These are phyloP conservation scores for Phytophthora syringae DNA, from an alignment of 352 stramenopile species.

Conservation along the genomic window DNA sequence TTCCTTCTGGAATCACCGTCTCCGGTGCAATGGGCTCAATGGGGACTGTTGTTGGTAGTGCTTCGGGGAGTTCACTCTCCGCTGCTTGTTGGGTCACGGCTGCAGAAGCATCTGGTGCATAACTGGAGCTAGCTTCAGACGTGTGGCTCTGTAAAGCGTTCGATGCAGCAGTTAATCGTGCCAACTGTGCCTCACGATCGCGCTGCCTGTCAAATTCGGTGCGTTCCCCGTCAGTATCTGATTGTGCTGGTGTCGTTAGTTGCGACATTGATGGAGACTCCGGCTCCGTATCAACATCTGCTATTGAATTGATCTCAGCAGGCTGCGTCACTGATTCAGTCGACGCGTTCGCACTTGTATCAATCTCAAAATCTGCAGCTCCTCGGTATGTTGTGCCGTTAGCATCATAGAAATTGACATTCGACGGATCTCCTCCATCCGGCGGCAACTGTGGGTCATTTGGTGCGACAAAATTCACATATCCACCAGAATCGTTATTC, in stretches of 20 bases:
- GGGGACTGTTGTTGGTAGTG: neutral
- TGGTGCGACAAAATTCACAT: conserved; percentile 56
- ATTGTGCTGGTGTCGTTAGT: conserved; percentile 69
- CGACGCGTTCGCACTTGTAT: conserved; percentile 21
- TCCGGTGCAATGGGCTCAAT: neutral
- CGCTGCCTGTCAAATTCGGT: conserved; percentile 24
- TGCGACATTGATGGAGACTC: conserved; percentile 70
- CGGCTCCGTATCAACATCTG: conserved; percentile 68
- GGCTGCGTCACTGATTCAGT: neutral
- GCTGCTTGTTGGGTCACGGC: conserved; percentile 16
- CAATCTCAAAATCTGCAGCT: conserved; percentile 57
- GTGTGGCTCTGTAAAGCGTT: conserved; percentile 33
- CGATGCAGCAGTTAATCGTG: conserved; percentile 37
- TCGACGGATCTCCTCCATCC: conserved; percentile 38
- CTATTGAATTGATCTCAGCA: conserved; percentile 23
- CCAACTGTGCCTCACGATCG: conserved; percentile 41
- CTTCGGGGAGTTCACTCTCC: conserved; percentile 37
- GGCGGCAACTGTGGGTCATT: conserved; percentile 59
- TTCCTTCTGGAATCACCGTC: conserved; percentile 13
- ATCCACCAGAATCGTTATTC: conserved; percentile 30
- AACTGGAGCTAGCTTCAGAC: conserved; percentile 11
- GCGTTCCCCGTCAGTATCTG: conserved; percentile 64
- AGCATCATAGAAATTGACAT: conserved; percentile 72
- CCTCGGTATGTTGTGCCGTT: conserved; percentile 73
- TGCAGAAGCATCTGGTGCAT: neutral